These are phyloP conservation scores for Ophiostoma novo-ulmi DNA, from an alignment of 2,329 filamentous ascomycete species.

Conservation along the genomic window DNA sequence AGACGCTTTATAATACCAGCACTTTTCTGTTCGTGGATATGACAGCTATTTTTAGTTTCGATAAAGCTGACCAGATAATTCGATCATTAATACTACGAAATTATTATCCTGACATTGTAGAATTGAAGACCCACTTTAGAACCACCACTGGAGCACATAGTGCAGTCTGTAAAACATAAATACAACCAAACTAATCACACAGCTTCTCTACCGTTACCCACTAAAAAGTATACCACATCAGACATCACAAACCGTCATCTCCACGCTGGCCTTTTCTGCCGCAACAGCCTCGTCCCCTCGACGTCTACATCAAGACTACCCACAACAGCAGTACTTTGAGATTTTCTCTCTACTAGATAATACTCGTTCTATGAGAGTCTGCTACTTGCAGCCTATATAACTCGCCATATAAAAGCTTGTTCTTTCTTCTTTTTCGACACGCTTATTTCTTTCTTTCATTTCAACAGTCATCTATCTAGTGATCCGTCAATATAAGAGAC, in stretches of 20 bases:
- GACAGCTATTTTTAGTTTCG: not conserved
- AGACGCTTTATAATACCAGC: not conserved
- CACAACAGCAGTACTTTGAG: not conserved
- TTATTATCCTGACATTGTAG: not conserved
- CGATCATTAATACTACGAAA: not conserved
- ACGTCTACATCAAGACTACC: not conserved
- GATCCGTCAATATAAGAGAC: too few species aligned
- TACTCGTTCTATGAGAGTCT: not conserved
- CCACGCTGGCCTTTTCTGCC: slow-evolving; percentile 44
- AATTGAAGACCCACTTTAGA: not conserved
- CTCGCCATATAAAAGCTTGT: too few species aligned
- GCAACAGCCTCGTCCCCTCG: not conserved
- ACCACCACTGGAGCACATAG: not conserved
- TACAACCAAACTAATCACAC: not conserved
- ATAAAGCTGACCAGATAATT: not conserved
- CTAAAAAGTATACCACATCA: not conserved
- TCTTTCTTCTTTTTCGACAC: not conserved
- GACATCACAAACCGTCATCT: slow-evolving; percentile 28
- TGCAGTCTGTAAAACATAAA: not conserved
- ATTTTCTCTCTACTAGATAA: not conserved
- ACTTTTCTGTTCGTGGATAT: not conserved
- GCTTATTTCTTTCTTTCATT: not conserved
- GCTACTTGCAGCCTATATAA: not conserved
- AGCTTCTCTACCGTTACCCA: not conserved
- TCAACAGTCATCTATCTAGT: too few species aligned